Conservation (phyloP, 1,139 yeast species). For the Scheffersomyces cryptocercus region DNA sequence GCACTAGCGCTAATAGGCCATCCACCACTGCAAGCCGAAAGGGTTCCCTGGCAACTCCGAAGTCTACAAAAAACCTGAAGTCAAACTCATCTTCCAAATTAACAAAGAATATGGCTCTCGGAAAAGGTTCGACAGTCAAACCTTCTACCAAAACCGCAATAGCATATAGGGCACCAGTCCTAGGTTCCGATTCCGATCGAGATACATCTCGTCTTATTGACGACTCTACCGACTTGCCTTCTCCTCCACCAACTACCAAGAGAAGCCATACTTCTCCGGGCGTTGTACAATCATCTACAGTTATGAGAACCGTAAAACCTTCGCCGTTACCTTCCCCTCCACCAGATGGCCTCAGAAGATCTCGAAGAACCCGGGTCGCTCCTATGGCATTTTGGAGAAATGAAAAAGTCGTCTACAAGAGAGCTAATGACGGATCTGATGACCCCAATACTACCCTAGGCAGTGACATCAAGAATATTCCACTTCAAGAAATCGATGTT, state of each 20-base stretch:
- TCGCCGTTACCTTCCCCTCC: conserved; percentile 49
- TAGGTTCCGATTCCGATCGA: conserved; percentile 19
- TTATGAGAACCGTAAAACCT: neutral
- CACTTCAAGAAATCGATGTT: conserved; percentile 61
- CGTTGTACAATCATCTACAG: neutral
- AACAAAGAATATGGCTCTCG: conserved; percentile 47
- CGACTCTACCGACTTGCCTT: conserved; percentile 15
- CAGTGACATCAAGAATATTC: conserved; percentile 36
- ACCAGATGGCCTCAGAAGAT: conserved; percentile 48
- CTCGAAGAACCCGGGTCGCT: conserved; percentile 64
- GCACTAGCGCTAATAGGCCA: too few relatives aligned
- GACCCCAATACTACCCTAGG: conserved; percentile 38
- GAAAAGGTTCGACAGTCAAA: conserved; percentile 13
- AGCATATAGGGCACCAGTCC: too few relatives aligned
- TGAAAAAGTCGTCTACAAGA: conserved; percentile 69
- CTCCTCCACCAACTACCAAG: conserved; percentile 21
- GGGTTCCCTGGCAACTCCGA: neutral
- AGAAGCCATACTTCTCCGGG: conserved; percentile 3
- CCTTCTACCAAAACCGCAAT: neutral
- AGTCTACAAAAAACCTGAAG: neutral
- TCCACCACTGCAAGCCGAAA: too few relatives aligned
- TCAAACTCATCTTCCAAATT: neutral
- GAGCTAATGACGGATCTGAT: conserved; percentile 43
- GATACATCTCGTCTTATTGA: conserved; percentile 10
- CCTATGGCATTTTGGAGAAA: conserved; percentile 88